phyloP scores from a whole-genome alignment of 2,329 filamentous ascomycete species.

The Penicillium sp. region DNA sequence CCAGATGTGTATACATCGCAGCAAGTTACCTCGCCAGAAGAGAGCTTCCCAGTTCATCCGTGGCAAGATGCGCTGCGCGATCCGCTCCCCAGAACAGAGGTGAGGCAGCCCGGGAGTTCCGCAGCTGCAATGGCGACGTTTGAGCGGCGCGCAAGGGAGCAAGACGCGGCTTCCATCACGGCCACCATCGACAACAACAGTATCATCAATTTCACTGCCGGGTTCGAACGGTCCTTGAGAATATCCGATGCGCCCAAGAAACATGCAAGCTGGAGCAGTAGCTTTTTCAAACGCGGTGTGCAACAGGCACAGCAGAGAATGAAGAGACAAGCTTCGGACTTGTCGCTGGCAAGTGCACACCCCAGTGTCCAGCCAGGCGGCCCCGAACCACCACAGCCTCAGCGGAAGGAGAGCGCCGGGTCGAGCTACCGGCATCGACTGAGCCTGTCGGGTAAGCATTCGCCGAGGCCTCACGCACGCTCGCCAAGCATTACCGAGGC shows the following conservation, averaged over 20 bases:
- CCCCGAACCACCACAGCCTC: conserved; percentile 12
- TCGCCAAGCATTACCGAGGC: conserved; percentile 46
- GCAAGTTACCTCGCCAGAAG: conserved; percentile 27
- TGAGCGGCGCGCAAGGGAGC: conserved; percentile 50
- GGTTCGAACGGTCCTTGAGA: conserved; percentile 43
- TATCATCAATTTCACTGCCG: conserved; percentile 46
- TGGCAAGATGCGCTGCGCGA: conserved; percentile 51
- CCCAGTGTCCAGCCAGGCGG: conserved; percentile 21
- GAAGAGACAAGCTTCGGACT: conserved; percentile 46
- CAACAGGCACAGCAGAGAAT: conserved; percentile 47
- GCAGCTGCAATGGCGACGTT: conserved; percentile 59
- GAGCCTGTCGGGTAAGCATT: conserved; percentile 37
- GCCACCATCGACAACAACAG: conserved; percentile 56
- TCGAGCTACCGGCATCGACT: conserved; percentile 38
- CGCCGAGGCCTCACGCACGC: conserved; percentile 30
- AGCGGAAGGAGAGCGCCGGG: conserved; percentile 36
- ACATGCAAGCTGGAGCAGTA: conserved; percentile 49
- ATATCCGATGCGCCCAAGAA: conserved; percentile 39
- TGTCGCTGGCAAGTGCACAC: conserved; percentile 32
- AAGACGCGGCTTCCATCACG: conserved; percentile 56
- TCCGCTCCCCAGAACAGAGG: conserved; percentile 29
- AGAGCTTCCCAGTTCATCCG: conserved; percentile 41
- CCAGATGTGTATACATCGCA: conserved; percentile 17
- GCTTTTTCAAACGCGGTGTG: conserved; percentile 47
- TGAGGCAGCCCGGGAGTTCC: conserved; percentile 54